Base-by-base conservation (phyloP, 2,329 filamentous ascomycete species). In the Colletotrichum theobromicola region DNA sequence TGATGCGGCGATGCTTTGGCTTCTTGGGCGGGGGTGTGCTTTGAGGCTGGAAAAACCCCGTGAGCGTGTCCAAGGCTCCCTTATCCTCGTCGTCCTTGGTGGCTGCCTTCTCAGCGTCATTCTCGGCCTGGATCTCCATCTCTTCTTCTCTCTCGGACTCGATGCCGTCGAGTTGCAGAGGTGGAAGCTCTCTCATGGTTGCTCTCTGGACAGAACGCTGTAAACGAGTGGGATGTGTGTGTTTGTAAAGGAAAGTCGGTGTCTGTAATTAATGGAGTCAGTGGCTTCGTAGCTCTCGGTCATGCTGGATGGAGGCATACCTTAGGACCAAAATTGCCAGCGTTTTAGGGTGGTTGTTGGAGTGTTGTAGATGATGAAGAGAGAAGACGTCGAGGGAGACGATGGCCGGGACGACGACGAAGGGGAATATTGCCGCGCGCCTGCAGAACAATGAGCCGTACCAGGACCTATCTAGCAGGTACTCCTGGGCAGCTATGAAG, bases 111-210 rank as follows among this genome's bases (percentile, higher is more conserved):
- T 21, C 50, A 57, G 32, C 53, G 13, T 67, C 65, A 7, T 30
- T 30, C 18, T 58, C 53, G 21, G 50, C 62, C 21, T 64, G 50
- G 2, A 15, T 64, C 10, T 35, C 57, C 37, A 55, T 57, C 7
- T 24, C 57, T 30, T 50, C 42, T 10, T 50, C 42, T 66, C 67
- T 57, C 34, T 72, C 72, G 8, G 68, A 57, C 55, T 74, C 72
- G 15, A 74, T 72, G 26, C 68, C 68, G 34, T 74, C 72, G 28
- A 74, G 68, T 35, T 74, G 72, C n/a, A 74, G 28, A 55, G 72
- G 72, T 12, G 72, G 72, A 34, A 74, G 72, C 8, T 57, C 53
- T 37, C 72, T 60, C 68, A 74, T 74, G 60, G 32, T 34, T 46
- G 32, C 16, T 16, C 24, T 46, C 35, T 32, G n/a, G 21, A 21